Evolutionary conservation across 2,329 filamentous ascomycete genomes (phyloP), one percentile per base, ranked within the genome.

Genomic region (Biscogniauxia mediterranea): DNA sequence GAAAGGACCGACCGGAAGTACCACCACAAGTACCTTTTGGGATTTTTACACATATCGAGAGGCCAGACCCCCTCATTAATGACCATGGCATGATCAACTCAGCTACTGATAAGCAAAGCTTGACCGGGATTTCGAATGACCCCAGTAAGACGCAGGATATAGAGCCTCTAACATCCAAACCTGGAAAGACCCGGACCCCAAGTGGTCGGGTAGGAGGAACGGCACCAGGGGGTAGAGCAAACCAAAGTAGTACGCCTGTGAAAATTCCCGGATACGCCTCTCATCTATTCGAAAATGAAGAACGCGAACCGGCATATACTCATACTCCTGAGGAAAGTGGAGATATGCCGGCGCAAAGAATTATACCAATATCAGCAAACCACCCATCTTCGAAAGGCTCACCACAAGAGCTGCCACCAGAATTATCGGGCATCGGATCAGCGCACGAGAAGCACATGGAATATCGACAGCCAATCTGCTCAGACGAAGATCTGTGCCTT

Each of bases 401-500:
- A 28, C 63, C 66, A 25, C 25, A 63, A 15, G 60, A 66, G 25
- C 52, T 65, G 25, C 63, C 66, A 28, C 25, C 64, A 53, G 69
- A 68, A 13, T 56, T 64, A 50, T 67, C 60, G 15, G 66, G 66
- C 26, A 62, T 70, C 49, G 67, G 64, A 55, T 60, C 60, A 19
- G 64, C 61, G 55, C 61, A 68, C 59, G 60, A 61, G 7, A 57
- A 64, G 21, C 59, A 61, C 38, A 57, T 61, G 17, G 67, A 70
- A 62, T 57, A 57, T 54, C 62, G 64, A 56, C 63, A 63, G 52
- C 54, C 57, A 20, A 59, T 57, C 9, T 66, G 59, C 59, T 69
- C 67, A 42, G 70, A 71, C 50, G 66, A 72, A 50, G 63, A 65
- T 55, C 58, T 70, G 38, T 63, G 66, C 49, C 60, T 64, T 52